Base-by-base conservation (phyloP, 1,139 yeast species). In the Eremothecium sinecaudum region DNA sequence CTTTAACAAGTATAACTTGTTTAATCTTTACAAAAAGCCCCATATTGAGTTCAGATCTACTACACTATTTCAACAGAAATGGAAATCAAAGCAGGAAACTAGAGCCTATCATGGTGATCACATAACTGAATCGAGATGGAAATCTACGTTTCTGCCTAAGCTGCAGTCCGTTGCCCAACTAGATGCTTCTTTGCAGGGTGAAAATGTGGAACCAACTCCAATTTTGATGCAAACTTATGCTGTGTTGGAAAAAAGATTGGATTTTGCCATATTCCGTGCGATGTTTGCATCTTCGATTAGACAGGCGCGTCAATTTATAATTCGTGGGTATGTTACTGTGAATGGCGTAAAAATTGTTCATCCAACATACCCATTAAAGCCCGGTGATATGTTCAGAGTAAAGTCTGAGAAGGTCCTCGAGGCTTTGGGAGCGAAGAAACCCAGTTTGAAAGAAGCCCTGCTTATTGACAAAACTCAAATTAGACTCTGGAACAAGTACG, bases 101-200 rank as follows among this genome's bases (percentile, higher is more conserved):
- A 73, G 98, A 62, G 80, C 92, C 1, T 90, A 90, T 58, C 98
- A 90, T 57, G 98, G 98, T 47, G 97, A 90, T 53, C 87, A 81
- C 56, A 62, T 90, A 38, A 80, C 92, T 1, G 98, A 90, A 58
- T 66, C 75, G 18, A 75, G 90, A 53, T 83, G 87, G 75, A 75
- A 79, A 53, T 66, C 75, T 18, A 59, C 73, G 34, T 86, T 86
- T 61, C 66, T 74, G 39, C 80, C 87, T 22, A 75, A 79, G 38
- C 66, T 84, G 46, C 78, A 81, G 41, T 81, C 93, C 22, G 95
- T 84, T 32, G 90, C 92, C 3, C 84, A 82, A 61, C 62, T 87
- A 64, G 79, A 79, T 56, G 81, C 87, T 6, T 76, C 86, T 0
- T 65, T 78, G 48, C 72, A 73, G 45, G 82, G 83, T 48, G 68